Conservation (phyloP, 1,139 yeast genomes). For the Zygotorulaspora mrakii region DNA sequence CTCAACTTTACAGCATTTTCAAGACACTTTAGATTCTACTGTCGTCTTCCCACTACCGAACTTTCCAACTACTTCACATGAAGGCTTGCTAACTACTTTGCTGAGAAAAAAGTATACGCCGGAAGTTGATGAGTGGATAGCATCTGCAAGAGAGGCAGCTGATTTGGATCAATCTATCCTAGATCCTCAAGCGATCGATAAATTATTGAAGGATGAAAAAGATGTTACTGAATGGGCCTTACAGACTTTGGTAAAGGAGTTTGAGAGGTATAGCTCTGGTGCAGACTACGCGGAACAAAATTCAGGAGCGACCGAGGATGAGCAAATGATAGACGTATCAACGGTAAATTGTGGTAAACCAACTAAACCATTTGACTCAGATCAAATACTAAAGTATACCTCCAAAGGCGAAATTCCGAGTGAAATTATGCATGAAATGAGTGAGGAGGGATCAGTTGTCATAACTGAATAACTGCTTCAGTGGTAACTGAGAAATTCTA, state of each 20-base stretch:
- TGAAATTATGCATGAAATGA: conserved; percentile 1
- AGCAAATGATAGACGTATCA: conserved; percentile 14
- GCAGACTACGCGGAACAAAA: conserved; percentile 58
- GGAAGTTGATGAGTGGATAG: conserved; percentile 85
- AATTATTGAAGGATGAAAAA: conserved; percentile 43
- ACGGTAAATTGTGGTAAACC: conserved; percentile 26
- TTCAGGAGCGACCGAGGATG: conserved; percentile 19
- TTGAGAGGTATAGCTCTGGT: conserved; percentile 56
- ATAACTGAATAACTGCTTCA: too few relatives aligned
- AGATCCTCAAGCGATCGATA: conserved; percentile 27
- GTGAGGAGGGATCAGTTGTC: conserved; percentile 5
- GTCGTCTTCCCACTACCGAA: conserved; percentile 79
- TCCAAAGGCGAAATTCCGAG: conserved; percentile 39
- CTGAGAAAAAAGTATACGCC: conserved; percentile 84
- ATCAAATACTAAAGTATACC: conserved; percentile 40
- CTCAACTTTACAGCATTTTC: conserved; percentile 58
- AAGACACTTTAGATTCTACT: conserved; percentile 56
- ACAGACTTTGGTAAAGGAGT: conserved; percentile 47
- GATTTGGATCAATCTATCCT: conserved; percentile 27
- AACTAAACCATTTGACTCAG: conserved; percentile 33
- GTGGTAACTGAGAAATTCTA: too few relatives aligned
- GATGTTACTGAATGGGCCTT: conserved; percentile 63
- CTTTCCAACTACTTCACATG: conserved; percentile 82
- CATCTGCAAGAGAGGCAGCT: conserved; percentile 48
- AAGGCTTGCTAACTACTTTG: conserved; percentile 74